Evolutionary conservation across 495 filamentous ascomycete species (phyloP).

Genomic region (Hypomontagnella monticulosa): DNA sequence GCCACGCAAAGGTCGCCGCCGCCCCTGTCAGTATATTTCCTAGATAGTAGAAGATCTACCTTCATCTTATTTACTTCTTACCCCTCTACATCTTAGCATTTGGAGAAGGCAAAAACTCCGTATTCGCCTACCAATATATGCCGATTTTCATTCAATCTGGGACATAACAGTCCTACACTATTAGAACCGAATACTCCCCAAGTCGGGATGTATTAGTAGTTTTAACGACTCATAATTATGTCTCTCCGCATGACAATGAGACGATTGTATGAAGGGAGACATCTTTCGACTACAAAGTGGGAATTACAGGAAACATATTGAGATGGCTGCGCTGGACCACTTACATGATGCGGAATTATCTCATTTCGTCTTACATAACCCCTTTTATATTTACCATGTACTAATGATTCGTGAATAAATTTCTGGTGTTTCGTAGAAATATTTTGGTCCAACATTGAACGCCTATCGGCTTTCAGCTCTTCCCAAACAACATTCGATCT

Average conservation of each 20-base stretch:
- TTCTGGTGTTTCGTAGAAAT: not conserved
- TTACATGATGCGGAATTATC: slow-evolving; percentile 29
- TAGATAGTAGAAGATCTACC: slow-evolving; percentile 4
- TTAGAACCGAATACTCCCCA: slow-evolving; percentile 11
- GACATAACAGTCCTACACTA: not conserved
- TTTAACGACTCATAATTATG: slow-evolving; percentile 9
- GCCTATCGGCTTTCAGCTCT: too few species aligned
- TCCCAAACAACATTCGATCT: too few species aligned
- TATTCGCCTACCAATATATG: slow-evolving; percentile 11
- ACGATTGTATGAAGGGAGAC: too few species aligned
- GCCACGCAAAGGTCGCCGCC: slow-evolving; percentile 21
- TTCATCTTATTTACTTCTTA: slow-evolving; percentile 17
- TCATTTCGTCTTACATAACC: too few species aligned
- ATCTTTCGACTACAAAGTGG: too few species aligned
- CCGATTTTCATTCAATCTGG: slow-evolving; percentile 7
- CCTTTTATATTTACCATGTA: too few species aligned
- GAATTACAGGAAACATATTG: too few species aligned
- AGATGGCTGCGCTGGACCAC: slow-evolving; percentile 10
- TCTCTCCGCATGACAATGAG: too few species aligned
- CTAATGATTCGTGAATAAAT: not conserved
- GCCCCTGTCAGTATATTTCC: slow-evolving; percentile 7
- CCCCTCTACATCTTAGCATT: slow-evolving; percentile 21
- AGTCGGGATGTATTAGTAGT: slow-evolving; percentile 8
- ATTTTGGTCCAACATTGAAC: too few species aligned
- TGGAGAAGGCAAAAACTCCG: slow-evolving; percentile 5